These are phyloP conservation scores for Microdochium nivale DNA, from an alignment of 2,329 filamentous ascomycete species.

Conservation along the genomic window DNA sequence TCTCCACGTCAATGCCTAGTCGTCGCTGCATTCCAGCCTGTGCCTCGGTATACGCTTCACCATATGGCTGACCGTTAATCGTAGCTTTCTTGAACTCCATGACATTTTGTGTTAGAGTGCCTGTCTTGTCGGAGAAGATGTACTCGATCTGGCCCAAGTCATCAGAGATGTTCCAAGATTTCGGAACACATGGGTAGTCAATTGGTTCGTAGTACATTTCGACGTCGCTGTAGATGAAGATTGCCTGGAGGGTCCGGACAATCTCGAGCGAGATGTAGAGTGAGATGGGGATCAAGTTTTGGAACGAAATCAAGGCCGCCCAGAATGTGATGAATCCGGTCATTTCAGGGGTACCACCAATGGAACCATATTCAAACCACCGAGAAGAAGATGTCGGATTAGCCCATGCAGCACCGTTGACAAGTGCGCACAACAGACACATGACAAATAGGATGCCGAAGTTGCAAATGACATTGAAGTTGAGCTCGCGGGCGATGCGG, in stretches of 20 bases:
- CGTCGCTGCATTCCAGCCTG: constrained; percentile 94
- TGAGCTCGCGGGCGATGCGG: constrained; percentile 84
- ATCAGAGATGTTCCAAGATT: constrained; percentile 98
- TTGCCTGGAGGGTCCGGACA: constrained; percentile 81
- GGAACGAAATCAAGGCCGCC: constrained; percentile 88
- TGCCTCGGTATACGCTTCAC: constrained; percentile 95
- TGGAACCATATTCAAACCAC: constrained; percentile 80
- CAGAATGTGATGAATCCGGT: constrained; percentile 96
- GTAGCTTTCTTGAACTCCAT: constrained; percentile 99
- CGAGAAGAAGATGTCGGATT: constrained; percentile 64
- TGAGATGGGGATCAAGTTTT: constrained; percentile 97
- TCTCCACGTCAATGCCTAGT: constrained; percentile 77
- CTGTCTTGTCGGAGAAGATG: constrained; percentile 95
- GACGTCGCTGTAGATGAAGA: constrained; percentile 95
- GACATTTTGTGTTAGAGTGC: constrained; percentile 82
- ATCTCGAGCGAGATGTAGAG: constrained; percentile 97
- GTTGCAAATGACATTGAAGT: constrained; percentile 97
- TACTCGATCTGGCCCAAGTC: constrained; percentile 98
- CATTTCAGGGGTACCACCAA: constrained; percentile 64
- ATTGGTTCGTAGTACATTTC: constrained; percentile 96
- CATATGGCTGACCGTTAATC: constrained; percentile 91
- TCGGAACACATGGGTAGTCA: constrained; percentile 91
- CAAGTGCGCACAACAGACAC: constrained; percentile 78
- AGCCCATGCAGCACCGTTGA: constrained; percentile 77
- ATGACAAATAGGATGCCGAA: constrained; percentile 83